phyloP scores from a whole-genome alignment of 306 rosid species.

The Morella rubra region DNA sequence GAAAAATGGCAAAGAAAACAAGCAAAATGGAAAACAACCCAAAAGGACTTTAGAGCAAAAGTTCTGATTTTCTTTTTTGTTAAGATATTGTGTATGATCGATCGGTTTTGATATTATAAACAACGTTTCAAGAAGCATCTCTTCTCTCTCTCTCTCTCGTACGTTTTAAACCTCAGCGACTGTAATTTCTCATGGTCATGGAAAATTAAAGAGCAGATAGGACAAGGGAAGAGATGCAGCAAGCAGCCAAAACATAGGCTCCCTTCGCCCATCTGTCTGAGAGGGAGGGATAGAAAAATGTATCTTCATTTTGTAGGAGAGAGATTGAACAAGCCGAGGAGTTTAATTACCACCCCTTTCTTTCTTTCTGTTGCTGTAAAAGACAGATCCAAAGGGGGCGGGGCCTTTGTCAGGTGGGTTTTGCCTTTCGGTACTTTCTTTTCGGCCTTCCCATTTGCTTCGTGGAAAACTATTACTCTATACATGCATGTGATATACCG shows the following conservation, averaged over 20 bases:
- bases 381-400: slow-evolving; percentile 7
- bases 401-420: not conserved
- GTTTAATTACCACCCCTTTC: not conserved
- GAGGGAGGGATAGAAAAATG: not conserved
- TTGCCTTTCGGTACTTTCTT: not conserved
- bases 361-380: not conserved
- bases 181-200: not conserved
- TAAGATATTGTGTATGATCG: not conserved
- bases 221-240: slow-evolving; percentile 1
- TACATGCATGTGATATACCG: not conserved
- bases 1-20: slow-evolving; percentile 12
- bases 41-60: slow-evolving; percentile 24
- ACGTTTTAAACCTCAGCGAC: not conserved
- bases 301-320: not conserved
- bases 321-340: not conserved
- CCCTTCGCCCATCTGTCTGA: not conserved
- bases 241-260: not conserved
- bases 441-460: too few relatives aligned
- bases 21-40: slow-evolving; percentile 9
- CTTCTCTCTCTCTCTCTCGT: slow-evolving; percentile 6
- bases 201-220: not conserved
- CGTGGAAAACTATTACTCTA: not conserved
- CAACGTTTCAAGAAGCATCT: slow-evolving; percentile 20
- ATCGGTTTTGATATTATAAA: not conserved
- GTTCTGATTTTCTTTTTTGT: slow-evolving; percentile 6